A percentile compares a stretch with the other conserved stretches of the same genome.
These are phyloP conservation scores for Diaporthe sp. DNA, from an alignment of 2,329 filamentous ascomycete species.

Conservation along the genomic window DNA sequence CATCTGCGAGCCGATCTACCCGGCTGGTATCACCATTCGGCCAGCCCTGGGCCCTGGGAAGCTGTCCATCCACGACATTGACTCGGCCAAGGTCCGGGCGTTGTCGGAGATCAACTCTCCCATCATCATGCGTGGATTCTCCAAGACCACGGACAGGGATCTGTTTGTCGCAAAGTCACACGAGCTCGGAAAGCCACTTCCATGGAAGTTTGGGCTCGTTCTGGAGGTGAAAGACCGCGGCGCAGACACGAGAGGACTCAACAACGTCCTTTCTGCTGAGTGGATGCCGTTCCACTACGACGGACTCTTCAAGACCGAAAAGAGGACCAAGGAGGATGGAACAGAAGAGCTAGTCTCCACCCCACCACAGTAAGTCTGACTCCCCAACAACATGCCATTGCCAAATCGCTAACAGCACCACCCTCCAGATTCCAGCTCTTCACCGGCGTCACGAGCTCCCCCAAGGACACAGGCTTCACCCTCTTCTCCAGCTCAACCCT, in stretches of 20 bases:
- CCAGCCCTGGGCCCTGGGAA: slow-evolving; percentile 51
- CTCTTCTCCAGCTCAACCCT: slow-evolving; percentile 67
- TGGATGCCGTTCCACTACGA: slow-evolving; percentile 72
- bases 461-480: slow-evolving; percentile 66
- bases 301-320: slow-evolving; percentile 68
- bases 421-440: slow-evolving; percentile 65
- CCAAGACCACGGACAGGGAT: slow-evolving; percentile 59
- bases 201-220: slow-evolving; percentile 68
- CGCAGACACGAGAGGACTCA: slow-evolving; percentile 57
- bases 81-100: slow-evolving; percentile 59
- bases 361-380: slow-evolving; percentile 57
- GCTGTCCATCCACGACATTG: slow-evolving; percentile 58
- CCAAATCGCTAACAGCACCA: background rate
- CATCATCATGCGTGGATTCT: slow-evolving; percentile 66
- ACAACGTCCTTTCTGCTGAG: slow-evolving; percentile 67
- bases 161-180: slow-evolving; percentile 61
- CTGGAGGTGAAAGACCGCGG: slow-evolving; percentile 66
- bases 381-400: accelerated
- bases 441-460: slow-evolving; percentile 60
- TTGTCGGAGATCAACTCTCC: slow-evolving; percentile 67
- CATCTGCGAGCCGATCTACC: slow-evolving; percentile 62
- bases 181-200: slow-evolving; percentile 62
- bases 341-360: slow-evolving; percentile 57
- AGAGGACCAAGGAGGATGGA: slow-evolving; percentile 53
- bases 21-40: slow-evolving; percentile 57